A percentile compares a stretch with the other conserved stretches of the same genome.
These are phyloP conservation scores for Aeschynomene evenia DNA, from an alignment of 306 rosid species.

Conservation along the genomic window DNA sequence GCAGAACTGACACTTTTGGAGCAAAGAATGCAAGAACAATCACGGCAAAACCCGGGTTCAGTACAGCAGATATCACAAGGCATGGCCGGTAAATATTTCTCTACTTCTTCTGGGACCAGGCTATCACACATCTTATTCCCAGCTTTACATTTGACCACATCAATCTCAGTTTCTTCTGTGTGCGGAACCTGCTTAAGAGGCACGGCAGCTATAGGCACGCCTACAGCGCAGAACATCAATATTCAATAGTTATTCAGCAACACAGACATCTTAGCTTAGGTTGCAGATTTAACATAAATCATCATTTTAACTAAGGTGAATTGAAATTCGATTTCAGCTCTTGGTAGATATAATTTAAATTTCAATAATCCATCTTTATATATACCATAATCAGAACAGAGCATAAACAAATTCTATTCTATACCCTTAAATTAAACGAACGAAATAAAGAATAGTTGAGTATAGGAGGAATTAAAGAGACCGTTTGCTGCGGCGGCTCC, in stretches of 20 bases:
- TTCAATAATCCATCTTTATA: background rate
- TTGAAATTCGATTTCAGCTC: background rate
- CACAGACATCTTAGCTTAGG: background rate
- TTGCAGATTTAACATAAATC: slow-evolving; percentile 9
- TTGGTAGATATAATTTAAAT: background rate
- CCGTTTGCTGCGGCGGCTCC: slow-evolving; percentile 39
- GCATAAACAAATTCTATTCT: too few relatives aligned
- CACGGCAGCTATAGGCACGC: slow-evolving; percentile 33
- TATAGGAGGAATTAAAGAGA: slow-evolving; percentile 21
- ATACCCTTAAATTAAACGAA: too few relatives aligned
- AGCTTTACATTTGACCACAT: slow-evolving; percentile 53
- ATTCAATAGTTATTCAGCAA: slow-evolving; percentile 10
- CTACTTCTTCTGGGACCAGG: slow-evolving; percentile 35
- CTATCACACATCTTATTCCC: slow-evolving; percentile 62
- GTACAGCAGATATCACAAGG: slow-evolving; percentile 75
- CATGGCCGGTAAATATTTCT: slow-evolving; percentile 43
- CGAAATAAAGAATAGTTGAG: too few relatives aligned
- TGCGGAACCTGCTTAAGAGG: slow-evolving; percentile 46
- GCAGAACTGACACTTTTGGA: slow-evolving; percentile 50
- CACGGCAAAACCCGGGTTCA: slow-evolving; percentile 73
- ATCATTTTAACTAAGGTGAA: background rate
- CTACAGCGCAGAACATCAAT: slow-evolving; percentile 34
- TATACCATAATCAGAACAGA: background rate
- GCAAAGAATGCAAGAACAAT: slow-evolving; percentile 85
- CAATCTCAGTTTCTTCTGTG: slow-evolving; percentile 41